Evolutionary conservation across 805 yeast species (phyloP).

Genomic region (Ogataea kodamae): DNA sequence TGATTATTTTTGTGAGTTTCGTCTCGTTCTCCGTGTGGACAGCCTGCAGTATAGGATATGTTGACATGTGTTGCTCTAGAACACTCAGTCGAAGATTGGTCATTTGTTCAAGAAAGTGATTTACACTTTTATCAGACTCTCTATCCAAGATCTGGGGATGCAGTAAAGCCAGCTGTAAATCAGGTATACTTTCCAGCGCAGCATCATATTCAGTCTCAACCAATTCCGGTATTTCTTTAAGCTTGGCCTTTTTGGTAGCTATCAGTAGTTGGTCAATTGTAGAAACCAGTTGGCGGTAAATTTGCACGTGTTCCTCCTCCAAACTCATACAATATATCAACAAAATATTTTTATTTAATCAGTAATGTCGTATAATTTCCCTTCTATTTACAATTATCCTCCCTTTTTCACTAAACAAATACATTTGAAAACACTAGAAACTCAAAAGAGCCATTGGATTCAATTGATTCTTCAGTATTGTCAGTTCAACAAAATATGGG

Average conservation of each 20-base stretch:
- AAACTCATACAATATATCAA: constrained; percentile 4
- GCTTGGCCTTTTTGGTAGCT: constrained; percentile 11
- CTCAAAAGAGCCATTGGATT: constrained; percentile 80
- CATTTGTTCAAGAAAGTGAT: constrained; percentile 18
- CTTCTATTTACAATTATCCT: constrained; percentile 70
- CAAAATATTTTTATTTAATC: neutral
- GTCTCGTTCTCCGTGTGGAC: constrained; percentile 20
- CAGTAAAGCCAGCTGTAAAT: constrained; percentile 13
- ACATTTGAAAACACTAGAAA: constrained; percentile 68
- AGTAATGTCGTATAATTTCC: constrained; percentile 32
- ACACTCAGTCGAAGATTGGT: constrained; percentile 18
- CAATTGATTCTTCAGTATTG: constrained; percentile 61
- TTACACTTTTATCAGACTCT: constrained; percentile 6
- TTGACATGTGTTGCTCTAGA: constrained; percentile 23
- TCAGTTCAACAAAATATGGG: constrained; percentile 52
- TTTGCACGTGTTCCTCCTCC: constrained; percentile 31
- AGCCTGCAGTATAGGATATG: constrained; percentile 22
- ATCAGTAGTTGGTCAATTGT: constrained; percentile 33
- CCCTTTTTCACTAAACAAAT: constrained; percentile 92
- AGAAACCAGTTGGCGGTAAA: constrained; percentile 32
- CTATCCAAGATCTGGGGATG: constrained; percentile 9
- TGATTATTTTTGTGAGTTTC: constrained; percentile 7
- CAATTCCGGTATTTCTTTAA: constrained; percentile 7
- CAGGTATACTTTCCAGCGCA: constrained; percentile 10
- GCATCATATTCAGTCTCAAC: constrained; percentile 5